Conservation (phyloP, 345 rosid species). For the Eucalyptus virginea region DNA sequence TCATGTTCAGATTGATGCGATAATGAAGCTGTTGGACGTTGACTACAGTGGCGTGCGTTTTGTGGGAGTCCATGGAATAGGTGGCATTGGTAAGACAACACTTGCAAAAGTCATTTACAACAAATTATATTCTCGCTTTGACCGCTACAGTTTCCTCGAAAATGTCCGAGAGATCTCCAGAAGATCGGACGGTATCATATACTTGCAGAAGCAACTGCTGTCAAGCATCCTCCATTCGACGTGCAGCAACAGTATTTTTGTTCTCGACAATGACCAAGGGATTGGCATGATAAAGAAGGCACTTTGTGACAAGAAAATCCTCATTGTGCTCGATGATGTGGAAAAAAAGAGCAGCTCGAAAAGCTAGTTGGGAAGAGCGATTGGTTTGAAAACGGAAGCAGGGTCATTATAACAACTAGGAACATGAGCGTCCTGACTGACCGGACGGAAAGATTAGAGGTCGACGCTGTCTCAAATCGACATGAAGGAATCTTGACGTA, state of each 20-base stretch:
- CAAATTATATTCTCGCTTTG: neutral
- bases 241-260: neutral
- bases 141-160: neutral
- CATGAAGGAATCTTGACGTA: neutral
- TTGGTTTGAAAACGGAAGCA: neutral
- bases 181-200: neutral
- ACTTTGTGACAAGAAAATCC: neutral
- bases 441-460: neutral
- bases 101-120: neutral
- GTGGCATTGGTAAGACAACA: neutral
- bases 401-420: neutral
- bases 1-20: neutral
- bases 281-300: neutral
- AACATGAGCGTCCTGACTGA: neutral
- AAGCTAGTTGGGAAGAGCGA: neutral
- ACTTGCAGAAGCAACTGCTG: neutral
- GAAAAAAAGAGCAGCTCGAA: neutral
- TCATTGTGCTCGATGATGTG: neutral
- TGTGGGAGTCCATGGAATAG: neutral
- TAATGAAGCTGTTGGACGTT: neutral
- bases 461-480: neutral
- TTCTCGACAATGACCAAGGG: neutral
- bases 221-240: neutral
- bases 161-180: neutral
- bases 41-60: neutral